Evolutionary conservation across 176 grass and related monocot species (phyloP).

Genomic region (Neostapfia colusana): DNA sequence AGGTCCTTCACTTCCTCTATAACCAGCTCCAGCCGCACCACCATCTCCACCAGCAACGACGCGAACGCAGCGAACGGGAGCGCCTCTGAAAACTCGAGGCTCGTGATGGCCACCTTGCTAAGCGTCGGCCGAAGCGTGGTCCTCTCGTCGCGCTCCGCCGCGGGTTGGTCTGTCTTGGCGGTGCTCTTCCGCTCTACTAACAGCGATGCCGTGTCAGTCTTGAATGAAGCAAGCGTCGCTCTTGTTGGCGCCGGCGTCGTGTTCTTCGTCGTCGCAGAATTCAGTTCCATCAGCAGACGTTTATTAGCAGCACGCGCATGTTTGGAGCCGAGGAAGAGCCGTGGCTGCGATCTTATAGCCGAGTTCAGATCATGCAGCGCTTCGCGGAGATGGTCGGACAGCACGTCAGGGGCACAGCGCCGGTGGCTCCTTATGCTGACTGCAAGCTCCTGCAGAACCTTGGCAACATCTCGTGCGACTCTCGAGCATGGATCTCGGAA

Average conservation of each 20-base stretch:
- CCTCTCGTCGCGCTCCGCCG: conserved; percentile 32
- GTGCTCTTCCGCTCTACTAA: conserved; percentile 45
- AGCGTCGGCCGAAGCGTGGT: conserved; percentile 57
- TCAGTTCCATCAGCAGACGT: conserved; percentile 41
- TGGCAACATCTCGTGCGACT: conserved; percentile 73
- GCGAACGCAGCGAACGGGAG: conserved; percentile 92
- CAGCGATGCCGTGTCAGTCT: conserved; percentile 55
- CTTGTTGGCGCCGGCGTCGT: conserved; percentile 18
- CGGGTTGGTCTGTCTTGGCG: conserved; percentile 16
- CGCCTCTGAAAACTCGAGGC: conserved; percentile 87
- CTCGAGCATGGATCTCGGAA: conserved; percentile 74
- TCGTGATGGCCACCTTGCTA: conserved; percentile 77
- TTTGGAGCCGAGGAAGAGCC: conserved; percentile 40
- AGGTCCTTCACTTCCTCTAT: conserved; percentile 87
- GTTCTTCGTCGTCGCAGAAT: conserved; percentile 28
- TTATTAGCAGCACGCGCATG: conserved; percentile 33
- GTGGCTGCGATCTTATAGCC: conserved; percentile 6
- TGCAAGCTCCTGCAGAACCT: conserved; percentile 82
- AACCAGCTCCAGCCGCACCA: conserved; percentile 75
- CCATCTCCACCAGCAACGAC: conserved; percentile 90
- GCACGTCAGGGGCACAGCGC: conserved; percentile 31
- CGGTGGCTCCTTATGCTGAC: conserved; percentile 36
- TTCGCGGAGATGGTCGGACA: conserved; percentile 32
- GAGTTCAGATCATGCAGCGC: conserved; percentile 41
- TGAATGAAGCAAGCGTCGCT: conserved; percentile 54